Evolutionary conservation across 2,329 filamentous ascomycete genomes (phyloP), one percentile per base, ranked within the genome.

Genomic region (Sporothrix mexicana): DNA sequence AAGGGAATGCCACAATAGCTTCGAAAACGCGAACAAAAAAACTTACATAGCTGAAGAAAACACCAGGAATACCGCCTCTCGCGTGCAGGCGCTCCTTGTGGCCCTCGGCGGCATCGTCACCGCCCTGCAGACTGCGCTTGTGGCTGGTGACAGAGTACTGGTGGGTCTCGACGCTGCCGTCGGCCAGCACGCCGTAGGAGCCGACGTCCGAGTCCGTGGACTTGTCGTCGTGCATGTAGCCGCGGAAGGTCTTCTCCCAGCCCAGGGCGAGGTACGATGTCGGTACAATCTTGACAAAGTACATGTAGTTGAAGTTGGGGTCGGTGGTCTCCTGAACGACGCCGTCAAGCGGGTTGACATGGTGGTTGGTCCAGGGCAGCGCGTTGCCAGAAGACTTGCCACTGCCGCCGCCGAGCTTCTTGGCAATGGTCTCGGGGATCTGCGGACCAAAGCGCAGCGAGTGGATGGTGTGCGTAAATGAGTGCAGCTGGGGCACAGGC

Each of bases 101-200:
- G 17, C 95, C 95, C 78, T 97, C 94, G 10, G 92, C 89, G 10
- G 91, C 87, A 79, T 97, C 97, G 76, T 92, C 90, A 6, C 96
- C 96, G 70, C 96, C 96, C 25, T 86, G 83, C 74, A 99, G 84
- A 78, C 93, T 97, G 77, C 96, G 89, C 87, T 96, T 96, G 84
- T 99, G 96, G 81, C 93, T 97, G 0, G 97, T 99, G 17, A 98
- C 97, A 0, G 93, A 97, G 85, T 98, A 99, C 84, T 99, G 96
- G 81, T 99, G 95, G 8, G 96, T 98, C 84, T 99, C 96, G 77
- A 99, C 89, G 81, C 93, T 97, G 76, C 94, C 95, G 75, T 92
- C 88, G 45, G 85, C 81, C 55, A 87, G 85, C 69, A 89, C 85
- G 57, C 93, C 92, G 72, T 93, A 89, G 36, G 84, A 83, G 78